Base-by-base conservation (phyloP, 495 filamentous ascomycete genomes). In the Apodospora peruviana region DNA sequence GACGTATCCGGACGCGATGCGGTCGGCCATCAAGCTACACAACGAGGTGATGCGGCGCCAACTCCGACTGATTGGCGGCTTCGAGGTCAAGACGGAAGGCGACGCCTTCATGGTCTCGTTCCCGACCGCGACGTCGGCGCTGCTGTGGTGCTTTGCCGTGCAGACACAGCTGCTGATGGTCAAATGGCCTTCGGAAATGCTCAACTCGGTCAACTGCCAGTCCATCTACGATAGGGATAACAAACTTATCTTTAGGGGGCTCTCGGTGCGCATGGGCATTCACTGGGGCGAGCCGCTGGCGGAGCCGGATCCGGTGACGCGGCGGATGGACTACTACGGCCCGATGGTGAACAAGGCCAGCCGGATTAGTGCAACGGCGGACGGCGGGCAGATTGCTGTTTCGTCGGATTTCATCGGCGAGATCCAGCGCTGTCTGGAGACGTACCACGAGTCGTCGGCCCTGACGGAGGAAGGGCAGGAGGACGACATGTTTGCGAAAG, bases 31-130 rank as follows among this genome's bases (percentile, higher is more conserved):
- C 62, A 91, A 89, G 64, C 84, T 93, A 45, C 93, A 99, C 70
- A 97, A 99, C 59, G 87, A 91, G 55, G 80, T 95, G 16, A 90
- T 99, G 79, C 87, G 93, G 36, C 83, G 94, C 23, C 91, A 96
- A 57, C 76, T 99, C 45, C 82, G 91, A 27, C 85, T 91, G 44
- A 91, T 96, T 48, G 94, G 93, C 59, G 93, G 93, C 0, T 99
- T 96, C 60, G 93, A 99, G 68, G 90, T 99, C 62, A 99, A 99
- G 74, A 97, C 93, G 0, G 93, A 99, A 86, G 93, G 93, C 51
- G 93, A 99, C 69, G 93, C 94, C 32, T 99, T 99, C 65, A 96
- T 99, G 90, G 93, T 99, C 14, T 93, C 90, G 25, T 99, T 99
- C 67, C 86, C 89, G 3, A 96, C 94, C 1, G 89, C 90, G 2